Evolutionary conservation across 2,329 filamentous ascomycete species (phyloP), one percentile per base, ranked within the genome.

Genomic region (Hypoxylon rubiginosum): DNA sequence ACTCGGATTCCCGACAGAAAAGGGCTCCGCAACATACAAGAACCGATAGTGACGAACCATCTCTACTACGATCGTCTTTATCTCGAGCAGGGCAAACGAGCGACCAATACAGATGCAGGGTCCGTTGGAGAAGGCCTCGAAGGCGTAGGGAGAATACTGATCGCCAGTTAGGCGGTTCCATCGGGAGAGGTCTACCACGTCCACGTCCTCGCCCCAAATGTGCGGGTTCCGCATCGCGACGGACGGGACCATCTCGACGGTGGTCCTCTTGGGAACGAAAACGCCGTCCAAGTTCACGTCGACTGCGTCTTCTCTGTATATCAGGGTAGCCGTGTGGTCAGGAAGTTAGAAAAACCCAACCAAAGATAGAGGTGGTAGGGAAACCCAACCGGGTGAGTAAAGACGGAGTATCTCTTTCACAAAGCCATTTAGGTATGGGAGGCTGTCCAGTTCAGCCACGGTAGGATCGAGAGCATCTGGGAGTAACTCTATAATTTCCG

Each of bases 181-280:
- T n/a, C 74, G 68, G 1, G 61, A 59, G 24, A 73, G 74, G 30
- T 68, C 51, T 39, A 76, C 66, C 17, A 64, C 51, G 3, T 70
- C 64, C 1, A 66, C 74, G 19, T 76, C 71, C 5, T 67, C 54
- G 10, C 73, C 73, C 74, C 74, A 76, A 49, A 77, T 70, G 2
- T 6, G 10, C 2, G 72, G 65, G 46, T 72, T 73, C 43, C 67
- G 53, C 30, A 68, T 53, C 13, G 68, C 66, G 1, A 71, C 64
- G 0, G 71, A 65, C 0, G 74, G 72, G 2, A 64, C 49, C 8
- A 74, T 36, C 28, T 74, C 68, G 5, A 76, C 34, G 1, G 61
- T 64, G 1, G 74, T 73, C 0, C 69, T 72, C 45, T 73, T 74
- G n/a, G 70, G 72, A 8, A 76, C 69, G 2, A 43, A 39, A n/a